A percentile compares a stretch with the other conserved stretches of the same genome.
These are phyloP conservation scores for Phytophthora cactorum DNA, from an alignment of 352 stramenopile genomes.

Conservation along the genomic window DNA sequence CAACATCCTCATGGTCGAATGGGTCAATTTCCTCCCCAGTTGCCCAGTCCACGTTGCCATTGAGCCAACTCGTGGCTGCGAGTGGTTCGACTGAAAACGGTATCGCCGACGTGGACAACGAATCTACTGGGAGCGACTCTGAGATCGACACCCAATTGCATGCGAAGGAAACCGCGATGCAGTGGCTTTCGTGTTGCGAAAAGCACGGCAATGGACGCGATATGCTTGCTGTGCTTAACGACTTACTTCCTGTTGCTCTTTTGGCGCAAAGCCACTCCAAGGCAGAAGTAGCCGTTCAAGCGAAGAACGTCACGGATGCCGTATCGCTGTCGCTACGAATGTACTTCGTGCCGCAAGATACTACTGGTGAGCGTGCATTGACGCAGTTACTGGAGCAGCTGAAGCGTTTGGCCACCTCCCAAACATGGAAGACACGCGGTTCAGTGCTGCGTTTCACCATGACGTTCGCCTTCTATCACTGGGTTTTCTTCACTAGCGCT, in stretches of 20 bases:
- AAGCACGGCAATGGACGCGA: slow-evolving; percentile 54
- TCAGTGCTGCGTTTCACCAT: slow-evolving; percentile 78
- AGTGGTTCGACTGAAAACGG: slow-evolving; percentile 3
- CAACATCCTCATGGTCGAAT: neutral
- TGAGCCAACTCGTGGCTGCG: slow-evolving; percentile 25
- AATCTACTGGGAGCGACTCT: slow-evolving; percentile 10
- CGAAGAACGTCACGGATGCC: slow-evolving; percentile 64
- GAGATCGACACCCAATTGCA: slow-evolving; percentile 39
- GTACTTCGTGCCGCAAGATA: slow-evolving; percentile 33
- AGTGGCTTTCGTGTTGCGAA: slow-evolving; percentile 66
- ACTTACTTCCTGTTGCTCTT: slow-evolving; percentile 70
- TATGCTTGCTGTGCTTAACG: slow-evolving; percentile 48
- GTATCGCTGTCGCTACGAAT: slow-evolving; percentile 67
- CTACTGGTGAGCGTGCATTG: slow-evolving; percentile 14
- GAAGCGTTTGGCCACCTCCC: slow-evolving; percentile 47
- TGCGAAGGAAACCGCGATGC: slow-evolving; percentile 73
- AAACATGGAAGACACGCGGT: slow-evolving; percentile 71
- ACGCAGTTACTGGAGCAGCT: slow-evolving; percentile 48
- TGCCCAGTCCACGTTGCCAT: slow-evolving; percentile 13
- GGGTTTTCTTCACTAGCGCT: slow-evolving; percentile 49
- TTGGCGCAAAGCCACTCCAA: slow-evolving; percentile 74
- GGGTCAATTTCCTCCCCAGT: slow-evolving; percentile 2
- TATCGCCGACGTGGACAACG: slow-evolving; percentile 9
- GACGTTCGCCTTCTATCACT: slow-evolving; percentile 81
- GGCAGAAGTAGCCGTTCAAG: slow-evolving; percentile 68